Evolutionary conservation across 164 flowering plant genomes (phyloP), one percentile per base, ranked within the genome.

Genomic region (Santalum album): DNA sequence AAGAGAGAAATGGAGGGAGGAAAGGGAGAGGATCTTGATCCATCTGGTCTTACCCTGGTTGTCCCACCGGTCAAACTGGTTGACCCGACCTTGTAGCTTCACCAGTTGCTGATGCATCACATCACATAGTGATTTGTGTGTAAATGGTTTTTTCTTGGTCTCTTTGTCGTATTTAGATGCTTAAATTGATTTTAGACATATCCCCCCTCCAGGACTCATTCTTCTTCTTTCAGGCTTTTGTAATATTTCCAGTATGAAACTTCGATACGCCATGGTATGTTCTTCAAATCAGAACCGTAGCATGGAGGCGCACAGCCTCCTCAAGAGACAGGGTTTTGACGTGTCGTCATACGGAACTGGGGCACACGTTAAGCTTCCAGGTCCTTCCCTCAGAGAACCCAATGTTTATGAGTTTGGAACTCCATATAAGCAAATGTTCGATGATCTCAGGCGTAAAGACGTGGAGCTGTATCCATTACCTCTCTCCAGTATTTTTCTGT

Each of bases 361-460:
- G 3, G 62, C 84, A 51, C 99, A 92, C 56, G 99, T 92, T 20
- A 92, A 92, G 87, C 96, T 92, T 34, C 99, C 96, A 11, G 96
- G 99, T 18, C 99, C 99, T 38, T 92, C 99, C 24, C 65, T 89
- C 23, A 68, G 96, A 54, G 96, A 92, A 68, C 99, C 99, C 29
- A 92, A 92, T 47, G 91, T 92, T 50, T 92, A 92, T 59, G 96
- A 89, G 14, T 92, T 92, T 29, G 99, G 99, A 1, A 92, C 99
- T 12, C 96, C 96, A 3, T 92, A 92, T 69, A 92, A 87, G 77
- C 91, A 83, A 2, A 92, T 92, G 96, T 78, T 83, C 57, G 99
- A 92, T 12, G 96, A 89, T 29, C 85, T 92, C 45, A 64, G 91
- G 24, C 87, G 96, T 40, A 92, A 87, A 66, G 99, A 92, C 63